A percentile compares a stretch with the other conserved stretches of the same genome.
These are phyloP conservation scores for Aspergillus melleus DNA, from an alignment of 2,329 filamentous ascomycete genomes.

Conservation along the genomic window DNA sequence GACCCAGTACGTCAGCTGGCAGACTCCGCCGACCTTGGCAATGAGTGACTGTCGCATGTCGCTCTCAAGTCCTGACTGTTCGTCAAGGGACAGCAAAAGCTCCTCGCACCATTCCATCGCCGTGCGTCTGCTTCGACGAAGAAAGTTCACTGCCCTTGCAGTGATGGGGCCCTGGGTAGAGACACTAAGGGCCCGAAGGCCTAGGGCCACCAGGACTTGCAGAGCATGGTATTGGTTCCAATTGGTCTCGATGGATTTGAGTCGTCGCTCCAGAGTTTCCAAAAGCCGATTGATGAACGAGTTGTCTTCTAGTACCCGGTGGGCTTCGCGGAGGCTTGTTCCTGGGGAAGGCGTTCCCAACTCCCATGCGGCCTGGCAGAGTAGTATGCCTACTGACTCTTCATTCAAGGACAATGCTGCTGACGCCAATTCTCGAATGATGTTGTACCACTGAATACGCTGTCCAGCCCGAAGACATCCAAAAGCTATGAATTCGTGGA, in stretches of 20 bases:
- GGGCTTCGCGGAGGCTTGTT: constrained; percentile 18
- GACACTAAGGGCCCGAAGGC: constrained; percentile 8
- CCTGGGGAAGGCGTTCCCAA: constrained; percentile 34
- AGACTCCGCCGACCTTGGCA: constrained; percentile 8
- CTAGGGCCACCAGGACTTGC: constrained; percentile 22
- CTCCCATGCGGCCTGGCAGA: constrained; percentile 52
- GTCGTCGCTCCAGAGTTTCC: constrained; percentile 27
- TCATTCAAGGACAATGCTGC: constrained; percentile 53
- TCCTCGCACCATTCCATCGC: constrained; percentile 8
- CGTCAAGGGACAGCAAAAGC: neutral
- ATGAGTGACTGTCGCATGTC: constrained; percentile 2
- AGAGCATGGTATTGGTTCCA: constrained; percentile 49
- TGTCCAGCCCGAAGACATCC: constrained; percentile 34
- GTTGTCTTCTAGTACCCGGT: constrained; percentile 15
- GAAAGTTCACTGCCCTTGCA: neutral
- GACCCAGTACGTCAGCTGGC: constrained; percentile 11
- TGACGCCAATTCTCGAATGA: constrained; percentile 50
- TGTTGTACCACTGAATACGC: constrained; percentile 54
- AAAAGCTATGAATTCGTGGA: constrained; percentile 57
- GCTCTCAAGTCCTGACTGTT: constrained; percentile 1
- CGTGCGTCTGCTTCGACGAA: constrained; percentile 2
- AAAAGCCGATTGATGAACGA: constrained; percentile 32
- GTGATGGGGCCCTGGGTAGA: neutral
- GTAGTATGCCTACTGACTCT: constrained; percentile 45
- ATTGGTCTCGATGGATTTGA: constrained; percentile 44